phyloP scores from a whole-genome alignment of 306 rosid species.

The Lagenaria siceraria region DNA sequence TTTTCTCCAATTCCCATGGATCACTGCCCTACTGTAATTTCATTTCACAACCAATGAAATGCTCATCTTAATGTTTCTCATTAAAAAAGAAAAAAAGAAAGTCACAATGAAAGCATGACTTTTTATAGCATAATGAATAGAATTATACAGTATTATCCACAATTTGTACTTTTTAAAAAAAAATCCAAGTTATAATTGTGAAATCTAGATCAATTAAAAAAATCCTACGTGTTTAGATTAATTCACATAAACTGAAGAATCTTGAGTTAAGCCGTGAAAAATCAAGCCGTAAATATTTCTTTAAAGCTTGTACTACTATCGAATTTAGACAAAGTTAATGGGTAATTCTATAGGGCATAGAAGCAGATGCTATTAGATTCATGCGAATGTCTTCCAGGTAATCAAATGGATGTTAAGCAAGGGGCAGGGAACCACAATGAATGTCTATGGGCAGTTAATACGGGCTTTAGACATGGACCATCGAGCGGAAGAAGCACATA shows the following conservation, averaged over 20 bases:
- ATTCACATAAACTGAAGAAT: neutral
- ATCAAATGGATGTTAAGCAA: constrained; percentile 98
- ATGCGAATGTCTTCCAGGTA: constrained; percentile 26
- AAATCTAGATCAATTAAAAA: neutral
- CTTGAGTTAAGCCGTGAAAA: neutral
- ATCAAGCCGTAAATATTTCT: neutral
- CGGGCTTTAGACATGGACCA: constrained; percentile 87
- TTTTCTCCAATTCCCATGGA: too few species aligned
- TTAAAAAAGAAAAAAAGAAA: too few species aligned
- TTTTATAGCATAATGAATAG: too few species aligned
- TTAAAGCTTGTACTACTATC: neutral
- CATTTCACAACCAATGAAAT: too few species aligned
- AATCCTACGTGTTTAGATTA: neutral
- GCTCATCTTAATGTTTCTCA: too few species aligned
- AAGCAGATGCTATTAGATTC: neutral
- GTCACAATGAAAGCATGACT: too few species aligned
- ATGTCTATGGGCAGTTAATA: constrained; percentile 65
- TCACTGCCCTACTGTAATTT: too few species aligned
- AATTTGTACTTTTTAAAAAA: too few species aligned
- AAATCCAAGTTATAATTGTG: too few species aligned
- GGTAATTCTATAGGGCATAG: neutral
- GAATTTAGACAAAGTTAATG: neutral
- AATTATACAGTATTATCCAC: too few species aligned
- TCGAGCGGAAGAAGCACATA: constrained; percentile 73
- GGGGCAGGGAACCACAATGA: constrained; percentile 86